A percentile compares a stretch with the other conserved stretches of the same genome.
phyloP scores from a whole-genome alignment of 306 rosid genomes.

The Urtica urens region DNA sequence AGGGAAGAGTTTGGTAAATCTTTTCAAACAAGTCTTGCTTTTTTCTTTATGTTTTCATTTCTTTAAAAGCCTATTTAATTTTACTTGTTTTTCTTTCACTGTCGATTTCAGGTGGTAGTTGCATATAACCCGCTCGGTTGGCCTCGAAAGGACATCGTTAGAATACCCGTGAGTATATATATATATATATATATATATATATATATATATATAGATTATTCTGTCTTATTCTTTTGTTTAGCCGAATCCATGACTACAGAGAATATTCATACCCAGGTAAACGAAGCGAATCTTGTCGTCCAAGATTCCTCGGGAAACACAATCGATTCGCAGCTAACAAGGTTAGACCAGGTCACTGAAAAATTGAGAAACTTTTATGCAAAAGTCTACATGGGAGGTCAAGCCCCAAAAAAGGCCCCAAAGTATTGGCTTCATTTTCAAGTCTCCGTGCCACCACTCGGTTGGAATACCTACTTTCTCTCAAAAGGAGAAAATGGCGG shows the following conservation, averaged over 20 bases:
- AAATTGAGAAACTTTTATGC: slow-evolving; percentile 52
- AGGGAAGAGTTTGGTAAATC: slow-evolving; percentile 64
- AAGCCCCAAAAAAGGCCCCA: slow-evolving; percentile 38
- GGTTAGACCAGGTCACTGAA: slow-evolving; percentile 44
- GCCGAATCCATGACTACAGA: no score
- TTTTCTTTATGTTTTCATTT: not conserved
- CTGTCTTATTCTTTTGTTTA: no score
- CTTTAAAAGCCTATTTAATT: not conserved
- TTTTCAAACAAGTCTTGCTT: slow-evolving; percentile 1
- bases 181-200: no score
- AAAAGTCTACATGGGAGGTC: slow-evolving; percentile 58
- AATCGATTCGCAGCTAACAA: slow-evolving; percentile 44
- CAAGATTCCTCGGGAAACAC: slow-evolving; percentile 58
- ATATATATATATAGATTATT: not conserved
- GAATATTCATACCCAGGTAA: slow-evolving; percentile 46
- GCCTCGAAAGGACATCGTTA: slow-evolving; percentile 60
- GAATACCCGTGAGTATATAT: slow-evolving; percentile 65
- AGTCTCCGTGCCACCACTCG: slow-evolving; percentile 69
- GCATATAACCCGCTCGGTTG: slow-evolving; percentile 91
- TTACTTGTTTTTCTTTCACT: slow-evolving; percentile 1
- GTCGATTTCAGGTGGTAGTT: slow-evolving; percentile 53
- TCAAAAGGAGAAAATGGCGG: slow-evolving; percentile 40
- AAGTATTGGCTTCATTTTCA: slow-evolving; percentile 80
- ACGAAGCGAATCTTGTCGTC: slow-evolving; percentile 52
- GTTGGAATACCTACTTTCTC: slow-evolving; percentile 82